phyloP scores from a whole-genome alignment of 306 rosid genomes.

The Cicer chorassanicum region DNA sequence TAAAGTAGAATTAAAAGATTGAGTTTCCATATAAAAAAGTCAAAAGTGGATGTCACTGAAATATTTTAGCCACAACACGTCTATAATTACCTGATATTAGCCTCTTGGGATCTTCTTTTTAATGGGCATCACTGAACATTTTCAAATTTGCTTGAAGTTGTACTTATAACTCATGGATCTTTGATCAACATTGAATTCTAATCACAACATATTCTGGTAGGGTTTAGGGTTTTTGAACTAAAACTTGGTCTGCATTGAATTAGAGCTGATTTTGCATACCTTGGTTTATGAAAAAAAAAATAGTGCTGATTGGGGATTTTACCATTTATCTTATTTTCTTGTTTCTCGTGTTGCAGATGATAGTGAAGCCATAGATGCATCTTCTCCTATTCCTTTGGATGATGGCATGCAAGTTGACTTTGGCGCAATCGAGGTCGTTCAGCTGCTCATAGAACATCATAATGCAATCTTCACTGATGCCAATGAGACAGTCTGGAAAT shows the following conservation, averaged over 20 bases:
- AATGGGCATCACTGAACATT: constrained; percentile 1
- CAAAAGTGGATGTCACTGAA: not conserved
- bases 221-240: not conserved
- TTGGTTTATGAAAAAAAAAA: not conserved
- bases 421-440: constrained; percentile 89
- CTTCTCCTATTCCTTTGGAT: constrained; percentile 91
- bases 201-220: constrained; percentile 7
- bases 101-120: constrained; percentile 1
- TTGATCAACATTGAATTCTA: constrained; percentile 13
- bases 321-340: constrained; percentile 4
- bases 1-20: not conserved
- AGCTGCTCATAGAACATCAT: constrained; percentile 93
- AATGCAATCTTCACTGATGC: constrained; percentile 94
- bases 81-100: constrained; percentile 1
- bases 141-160: constrained; percentile 13
- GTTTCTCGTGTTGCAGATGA: constrained; percentile 62
- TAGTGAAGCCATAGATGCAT: constrained; percentile 65
- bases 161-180: constrained; percentile 5
- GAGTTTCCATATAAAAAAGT: not conserved
- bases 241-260: not conserved
- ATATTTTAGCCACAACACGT: not conserved
- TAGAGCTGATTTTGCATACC: constrained; percentile 12
- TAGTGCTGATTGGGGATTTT: constrained; percentile 29
- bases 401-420: constrained; percentile 82
- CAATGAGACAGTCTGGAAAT: constrained; percentile 93